A percentile compares a stretch with the other conserved stretches of the same genome.
Evolutionary conservation across 345 rosid species (phyloP).

Genomic region (Luvunga scandens): DNA sequence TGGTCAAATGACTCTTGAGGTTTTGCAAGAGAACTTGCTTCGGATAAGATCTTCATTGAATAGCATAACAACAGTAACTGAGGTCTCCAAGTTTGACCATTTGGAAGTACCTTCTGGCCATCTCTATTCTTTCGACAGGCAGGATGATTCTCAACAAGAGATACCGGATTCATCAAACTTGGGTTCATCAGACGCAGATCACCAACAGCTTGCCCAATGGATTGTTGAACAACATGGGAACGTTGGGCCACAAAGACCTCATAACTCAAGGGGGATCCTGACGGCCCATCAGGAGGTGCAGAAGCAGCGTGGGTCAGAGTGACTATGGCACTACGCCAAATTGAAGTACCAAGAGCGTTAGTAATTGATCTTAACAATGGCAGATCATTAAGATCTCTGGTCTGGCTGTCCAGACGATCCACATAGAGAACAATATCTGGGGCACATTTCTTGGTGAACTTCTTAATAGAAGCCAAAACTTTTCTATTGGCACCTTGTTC

Average conservation of each 20-base stretch:
- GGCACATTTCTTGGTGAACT: slow-evolving; percentile 58
- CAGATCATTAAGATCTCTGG: slow-evolving; percentile 80
- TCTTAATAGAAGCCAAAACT: slow-evolving; percentile 64
- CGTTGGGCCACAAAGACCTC: slow-evolving; percentile 91
- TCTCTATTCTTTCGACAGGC: slow-evolving; percentile 85
- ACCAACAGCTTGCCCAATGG: slow-evolving; percentile 89
- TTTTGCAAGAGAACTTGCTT: slow-evolving; percentile 70
- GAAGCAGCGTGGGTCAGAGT: slow-evolving; percentile 94
- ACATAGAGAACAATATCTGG: slow-evolving; percentile 90
- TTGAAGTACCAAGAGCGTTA: slow-evolving; percentile 64
- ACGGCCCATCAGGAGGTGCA: slow-evolving; percentile 96
- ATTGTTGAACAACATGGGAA: slow-evolving; percentile 90
- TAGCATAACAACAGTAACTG: slow-evolving; percentile 72
- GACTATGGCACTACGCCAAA: slow-evolving; percentile 87
- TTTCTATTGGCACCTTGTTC: slow-evolving; percentile 71
- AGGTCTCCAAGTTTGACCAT: slow-evolving; percentile 89
- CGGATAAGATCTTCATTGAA: slow-evolving; percentile 83
- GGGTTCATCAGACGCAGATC: slow-evolving; percentile 91
- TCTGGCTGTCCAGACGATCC: slow-evolving; percentile 80
- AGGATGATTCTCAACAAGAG: slow-evolving; percentile 87
- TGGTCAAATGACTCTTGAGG: slow-evolving; percentile 83
- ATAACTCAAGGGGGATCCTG: slow-evolving; percentile 81
- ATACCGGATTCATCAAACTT: slow-evolving; percentile 85
- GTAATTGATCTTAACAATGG: slow-evolving; percentile 74
- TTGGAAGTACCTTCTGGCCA: slow-evolving; percentile 84